phyloP scores from a whole-genome alignment of 2,329 filamentous ascomycete species.

The Monosporascus ibericus region DNA sequence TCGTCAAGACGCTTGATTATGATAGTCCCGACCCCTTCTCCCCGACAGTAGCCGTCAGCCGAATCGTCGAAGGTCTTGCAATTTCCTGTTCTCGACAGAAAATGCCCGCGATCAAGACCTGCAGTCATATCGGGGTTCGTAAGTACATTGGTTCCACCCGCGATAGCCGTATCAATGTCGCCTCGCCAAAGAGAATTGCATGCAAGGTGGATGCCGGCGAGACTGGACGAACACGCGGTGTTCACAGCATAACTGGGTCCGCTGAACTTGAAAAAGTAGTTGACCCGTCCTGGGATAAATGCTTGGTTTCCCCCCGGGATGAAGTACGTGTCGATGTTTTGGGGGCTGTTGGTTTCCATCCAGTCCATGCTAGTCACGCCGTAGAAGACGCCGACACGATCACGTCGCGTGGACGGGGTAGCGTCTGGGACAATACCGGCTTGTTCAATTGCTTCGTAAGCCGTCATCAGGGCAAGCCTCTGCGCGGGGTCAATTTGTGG shows the following conservation, averaged over 20 bases:
- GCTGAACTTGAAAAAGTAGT: slow-evolving; percentile 29
- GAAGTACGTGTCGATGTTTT: slow-evolving; percentile 46
- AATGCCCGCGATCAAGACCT: slow-evolving; percentile 55
- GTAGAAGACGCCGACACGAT: slow-evolving; percentile 17
- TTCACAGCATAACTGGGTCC: slow-evolving; percentile 24
- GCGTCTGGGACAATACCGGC: slow-evolving; percentile 32
- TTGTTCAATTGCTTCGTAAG: slow-evolving; percentile 63
- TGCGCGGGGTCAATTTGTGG: slow-evolving; percentile 56
- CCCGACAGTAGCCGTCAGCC: slow-evolving; percentile 39
- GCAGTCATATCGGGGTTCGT: slow-evolving; percentile 60
- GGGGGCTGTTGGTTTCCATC: slow-evolving; percentile 55
- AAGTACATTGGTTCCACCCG: slow-evolving; percentile 57
- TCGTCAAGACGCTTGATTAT: slow-evolving; percentile 16
- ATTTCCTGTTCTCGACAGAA: slow-evolving; percentile 42
- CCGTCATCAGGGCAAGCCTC: slow-evolving; percentile 55
- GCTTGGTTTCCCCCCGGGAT: slow-evolving; percentile 29
- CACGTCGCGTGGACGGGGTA: slow-evolving; percentile 10
- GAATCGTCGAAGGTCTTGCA: slow-evolving; percentile 40
- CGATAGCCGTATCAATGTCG: slow-evolving; percentile 58
- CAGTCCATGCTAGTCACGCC: slow-evolving; percentile 30
- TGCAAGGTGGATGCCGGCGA: slow-evolving; percentile 17
- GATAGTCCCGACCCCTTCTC: slow-evolving; percentile 7
- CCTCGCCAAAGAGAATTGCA: slow-evolving; percentile 57
- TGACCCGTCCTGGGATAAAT: slow-evolving; percentile 31
- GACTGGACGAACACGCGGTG: slow-evolving; percentile 24